Evolutionary conservation across 2,329 filamentous ascomycete genomes (phyloP).

Genomic region (Nothomitra cinnamomea): DNA sequence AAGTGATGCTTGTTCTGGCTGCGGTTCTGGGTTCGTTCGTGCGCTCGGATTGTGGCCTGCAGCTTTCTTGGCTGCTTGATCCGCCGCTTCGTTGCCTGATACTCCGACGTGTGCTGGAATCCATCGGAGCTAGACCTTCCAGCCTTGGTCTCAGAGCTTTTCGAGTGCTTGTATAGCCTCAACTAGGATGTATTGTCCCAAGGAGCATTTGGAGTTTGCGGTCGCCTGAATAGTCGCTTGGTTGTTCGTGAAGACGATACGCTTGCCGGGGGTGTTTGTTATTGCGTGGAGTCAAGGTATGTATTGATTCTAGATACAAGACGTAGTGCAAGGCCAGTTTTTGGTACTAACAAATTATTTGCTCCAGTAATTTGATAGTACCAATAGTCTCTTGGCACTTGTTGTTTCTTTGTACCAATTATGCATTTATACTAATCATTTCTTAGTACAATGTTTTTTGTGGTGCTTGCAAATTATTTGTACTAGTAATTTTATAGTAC

Average conservation of each 20-base stretch:
- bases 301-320: too few relatives aligned
- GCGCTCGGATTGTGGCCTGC: conserved; percentile 25
- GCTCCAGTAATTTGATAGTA: neutral
- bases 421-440: neutral
- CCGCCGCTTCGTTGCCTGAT: conserved; percentile 13
- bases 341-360: neutral
- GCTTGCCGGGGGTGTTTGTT: conserved; percentile 13
- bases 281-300: too few relatives aligned
- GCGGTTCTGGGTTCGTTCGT: too few relatives aligned
- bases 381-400: neutral
- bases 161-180: conserved; percentile 13
- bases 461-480: neutral
- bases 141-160: conserved; percentile 8
- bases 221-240: conserved; percentile 18
- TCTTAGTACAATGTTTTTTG: neutral
- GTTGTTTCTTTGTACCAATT: neutral
- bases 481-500: neutral
- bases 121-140: conserved; percentile 10
- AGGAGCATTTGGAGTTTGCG: conserved; percentile 14
- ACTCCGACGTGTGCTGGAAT: conserved; percentile 13
- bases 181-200: conserved; percentile 16
- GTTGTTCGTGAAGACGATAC: conserved; percentile 19
- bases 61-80: conserved; percentile 23
- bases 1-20: conserved; percentile 5
- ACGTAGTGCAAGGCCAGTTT: too few relatives aligned